Evolutionary conservation across 257 asterid species (phyloP).

Genomic region (Pogostemon cablin): DNA sequence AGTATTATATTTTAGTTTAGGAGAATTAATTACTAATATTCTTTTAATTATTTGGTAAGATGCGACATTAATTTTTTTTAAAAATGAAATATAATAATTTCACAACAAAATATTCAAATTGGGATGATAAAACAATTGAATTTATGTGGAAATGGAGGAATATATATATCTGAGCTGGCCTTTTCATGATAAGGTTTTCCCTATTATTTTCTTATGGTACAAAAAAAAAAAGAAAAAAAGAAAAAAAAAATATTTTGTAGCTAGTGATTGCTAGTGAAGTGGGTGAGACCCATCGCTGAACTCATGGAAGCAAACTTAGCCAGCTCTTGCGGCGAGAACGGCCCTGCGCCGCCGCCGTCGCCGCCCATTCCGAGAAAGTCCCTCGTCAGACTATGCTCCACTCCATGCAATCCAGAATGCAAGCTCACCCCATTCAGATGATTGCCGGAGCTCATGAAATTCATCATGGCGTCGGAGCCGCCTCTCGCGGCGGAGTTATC

Average conservation of each 20-base stretch:
- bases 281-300: slow-evolving; percentile 79
- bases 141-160: slow-evolving; percentile 27
- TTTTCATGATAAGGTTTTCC: slow-evolving; percentile 39
- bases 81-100: not conserved
- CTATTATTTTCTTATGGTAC: slow-evolving; percentile 43
- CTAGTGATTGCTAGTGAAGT: slow-evolving; percentile 59
- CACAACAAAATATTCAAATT: not conserved
- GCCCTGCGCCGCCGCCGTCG: slow-evolving; percentile 46
- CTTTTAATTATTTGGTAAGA: not conserved
- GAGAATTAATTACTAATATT: not conserved
- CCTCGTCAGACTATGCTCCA: slow-evolving; percentile 61
- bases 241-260: not conserved
- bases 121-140: not conserved
- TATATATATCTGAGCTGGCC: slow-evolving; percentile 29
- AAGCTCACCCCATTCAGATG: slow-evolving; percentile 25
- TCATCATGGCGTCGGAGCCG: slow-evolving; percentile 41
- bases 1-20: too few species aligned
- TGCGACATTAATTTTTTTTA: not conserved
- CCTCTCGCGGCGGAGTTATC: slow-evolving; percentile 31
- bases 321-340: slow-evolving; percentile 67
- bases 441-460: slow-evolving; percentile 27
- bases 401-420: slow-evolving; percentile 47
- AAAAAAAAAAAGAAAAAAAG: not conserved
- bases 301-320: slow-evolving; percentile 76
- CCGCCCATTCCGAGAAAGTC: slow-evolving; percentile 91